phyloP scores from a whole-genome alignment of 306 rosid genomes.

The Vigna mungo region DNA sequence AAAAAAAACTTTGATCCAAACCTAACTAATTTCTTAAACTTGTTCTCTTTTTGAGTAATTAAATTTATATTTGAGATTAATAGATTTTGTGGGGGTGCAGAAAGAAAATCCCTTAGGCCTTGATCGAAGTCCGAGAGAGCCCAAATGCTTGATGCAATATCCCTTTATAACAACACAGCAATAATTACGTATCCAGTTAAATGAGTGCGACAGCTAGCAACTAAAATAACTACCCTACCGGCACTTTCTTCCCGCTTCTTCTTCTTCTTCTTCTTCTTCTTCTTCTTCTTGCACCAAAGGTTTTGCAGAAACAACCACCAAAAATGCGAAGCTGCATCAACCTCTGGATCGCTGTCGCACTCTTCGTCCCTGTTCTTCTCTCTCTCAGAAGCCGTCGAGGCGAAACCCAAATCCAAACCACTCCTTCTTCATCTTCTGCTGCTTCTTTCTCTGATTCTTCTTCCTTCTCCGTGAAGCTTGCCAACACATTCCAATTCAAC shows the following conservation, averaged over 20 bases:
- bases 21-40: too few relatives aligned
- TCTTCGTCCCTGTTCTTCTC: constrained; percentile 47
- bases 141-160: too few relatives aligned
- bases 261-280: constrained; percentile 29
- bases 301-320: not conserved
- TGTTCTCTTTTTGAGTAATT: too few relatives aligned
- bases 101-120: too few relatives aligned
- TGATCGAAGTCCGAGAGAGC: too few relatives aligned
- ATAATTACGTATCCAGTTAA: not conserved
- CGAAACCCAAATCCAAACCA: constrained; percentile 21
- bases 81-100: too few relatives aligned
- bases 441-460: constrained; percentile 19
- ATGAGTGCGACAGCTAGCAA: not conserved
- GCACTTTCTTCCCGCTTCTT: constrained; percentile 36
- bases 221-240: constrained; percentile 24
- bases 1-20: too few relatives aligned
- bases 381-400: constrained; percentile 54
- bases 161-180: too few relatives aligned
- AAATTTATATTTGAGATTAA: too few relatives aligned
- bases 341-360: constrained; percentile 45
- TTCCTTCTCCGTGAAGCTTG: constrained; percentile 28
- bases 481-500: constrained; percentile 31
- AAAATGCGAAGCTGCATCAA: constrained; percentile 49
- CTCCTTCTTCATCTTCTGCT: constrained; percentile 1
- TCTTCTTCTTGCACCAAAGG: not conserved